Base-by-base conservation (phyloP, 495 filamentous ascomycete genomes). In the Trichoderma reesei region DNA sequence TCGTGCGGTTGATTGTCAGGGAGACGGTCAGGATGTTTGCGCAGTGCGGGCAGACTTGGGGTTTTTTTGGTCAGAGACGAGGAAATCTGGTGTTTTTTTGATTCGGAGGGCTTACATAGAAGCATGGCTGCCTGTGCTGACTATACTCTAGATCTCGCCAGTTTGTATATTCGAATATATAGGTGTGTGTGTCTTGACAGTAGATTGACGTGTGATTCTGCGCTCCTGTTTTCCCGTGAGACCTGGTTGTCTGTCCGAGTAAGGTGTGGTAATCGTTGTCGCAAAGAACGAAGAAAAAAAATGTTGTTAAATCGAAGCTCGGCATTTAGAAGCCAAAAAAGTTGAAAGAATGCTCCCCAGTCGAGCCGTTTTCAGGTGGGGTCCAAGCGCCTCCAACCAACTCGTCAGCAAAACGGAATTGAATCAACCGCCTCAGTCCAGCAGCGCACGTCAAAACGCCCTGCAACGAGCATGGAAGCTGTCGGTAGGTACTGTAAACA, bases 41-140 rank as follows among this genome's bases (percentile, higher is more conserved):
- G 82, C 94, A 98, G 70, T 86, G 83, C 42, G 94, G 94, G 72
- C 94, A 98, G 83, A 97, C 91, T 96, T 65, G 13, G n/a, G 16
- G 16, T 10, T 39, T 10, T 39, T 5, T 36, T 39, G 56, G 56
- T 41, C 9, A 39, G 59, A 20, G 39, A 36, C 16, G n/a, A 33
- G 26, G 5, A 56, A 13, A 6, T 56, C 2, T 31, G 26, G 26
- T 11, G 20, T 13, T 56, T 13, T 56, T 31, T 56, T 10, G 7
- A 34, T 20, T 54, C 46, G 10, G 18, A 26, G n/a, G 20, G 64
- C 78, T 72, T 81, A 89, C 86, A 90, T 69, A 90, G 84, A 60
- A 90, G 75, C 88, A 91, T 91, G 62, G 64, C 75, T 71, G 61
- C 18, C 26, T 33, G 26, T 56, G 51, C 6, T 56, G 34, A 34